A percentile compares a stretch with the other conserved stretches of the same genome.
phyloP scores from a whole-genome alignment of 2,329 filamentous ascomycete genomes.

The Cercospora citrullina region DNA sequence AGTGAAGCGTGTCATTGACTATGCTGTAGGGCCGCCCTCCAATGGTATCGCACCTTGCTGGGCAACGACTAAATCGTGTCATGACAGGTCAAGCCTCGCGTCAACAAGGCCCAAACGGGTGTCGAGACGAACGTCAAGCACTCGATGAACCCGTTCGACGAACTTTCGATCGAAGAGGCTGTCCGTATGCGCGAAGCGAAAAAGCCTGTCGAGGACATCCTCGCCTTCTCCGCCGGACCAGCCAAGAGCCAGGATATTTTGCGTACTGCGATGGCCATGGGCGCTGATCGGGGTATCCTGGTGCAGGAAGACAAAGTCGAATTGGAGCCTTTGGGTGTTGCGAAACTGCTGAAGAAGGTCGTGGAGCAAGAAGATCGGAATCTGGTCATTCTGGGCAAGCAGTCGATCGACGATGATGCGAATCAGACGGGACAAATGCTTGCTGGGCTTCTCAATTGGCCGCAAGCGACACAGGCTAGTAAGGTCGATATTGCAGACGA shows the following conservation, averaged over 20 bases:
- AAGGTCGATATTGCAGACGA: constrained; percentile 76
- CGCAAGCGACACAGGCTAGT: constrained; percentile 90
- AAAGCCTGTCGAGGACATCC: constrained; percentile 75
- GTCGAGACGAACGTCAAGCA: constrained; percentile 95
- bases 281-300: constrained; percentile 87
- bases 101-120: constrained; percentile 73
- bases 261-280: constrained; percentile 98
- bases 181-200: constrained; percentile 86
- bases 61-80: constrained; percentile 1
- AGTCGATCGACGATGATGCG: constrained; percentile 96
- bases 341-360: constrained; percentile 79
- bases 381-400: constrained; percentile 91
- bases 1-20: constrained; percentile 60
- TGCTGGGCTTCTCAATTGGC: constrained; percentile 85
- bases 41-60: neutral
- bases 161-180: constrained; percentile 95
- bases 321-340: constrained; percentile 86
- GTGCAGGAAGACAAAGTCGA: constrained; percentile 69
- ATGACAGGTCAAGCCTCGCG: constrained; percentile 65
- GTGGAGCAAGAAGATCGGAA: constrained; percentile 85
- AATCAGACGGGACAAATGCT: constrained; percentile 98
- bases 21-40: constrained; percentile 50
- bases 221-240: constrained; percentile 83
- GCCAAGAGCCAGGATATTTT: constrained; percentile 84
- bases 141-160: constrained; percentile 98